Base-by-base conservation (phyloP, 2,329 filamentous ascomycete species). In the Didymella pomorum region DNA sequence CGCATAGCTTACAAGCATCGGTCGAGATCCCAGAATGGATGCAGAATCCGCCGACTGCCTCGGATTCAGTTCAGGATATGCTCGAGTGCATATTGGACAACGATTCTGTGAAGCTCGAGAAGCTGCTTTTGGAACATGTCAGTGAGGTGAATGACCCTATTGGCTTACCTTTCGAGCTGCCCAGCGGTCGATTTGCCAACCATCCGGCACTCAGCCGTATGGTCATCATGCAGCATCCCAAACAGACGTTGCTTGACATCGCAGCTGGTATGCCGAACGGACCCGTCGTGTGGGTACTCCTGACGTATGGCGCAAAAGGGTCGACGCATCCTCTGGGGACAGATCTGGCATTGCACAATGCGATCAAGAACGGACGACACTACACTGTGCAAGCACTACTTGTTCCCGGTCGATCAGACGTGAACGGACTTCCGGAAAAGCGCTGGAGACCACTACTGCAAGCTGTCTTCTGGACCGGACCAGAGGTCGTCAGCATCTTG, bases 321-420 rank as follows among this genome's bases (percentile, higher is more conserved):
- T 69, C 72, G 4, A 67, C 52, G 16, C 70, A 76, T 45, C 73
- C 73, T 2, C 61, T 71, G 6, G 73, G 73, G 0, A 73, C 65
- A 5, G 73, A 76, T 35, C 55, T 75, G 11, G 68, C 74, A 1
- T 57, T 77, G 8, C 69, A 76, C 35, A 77, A 76, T 54, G 74
- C 73, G 4, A 76, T 76, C 43, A 75, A 71, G 43, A 76, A 76
- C 29, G 70, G 68, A 18, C 62, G 72, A 4, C 50, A 60, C 2
- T 69, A 70, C 37, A 74, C 68, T 11, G 71, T 76, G 0, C 68
- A 74, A 41, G 61, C 65, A 14, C 49, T 76, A 5, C 53, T 73
- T 4, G 39, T 66, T 12, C 59, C 66, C 1, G 64, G 60, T 16
- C 63, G 67, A 16, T 71, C 69, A 11, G 61, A 67, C n/a, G 61